Conservation (phyloP, 352 stramenopile species). For the Labyrinthula sp. region DNA sequence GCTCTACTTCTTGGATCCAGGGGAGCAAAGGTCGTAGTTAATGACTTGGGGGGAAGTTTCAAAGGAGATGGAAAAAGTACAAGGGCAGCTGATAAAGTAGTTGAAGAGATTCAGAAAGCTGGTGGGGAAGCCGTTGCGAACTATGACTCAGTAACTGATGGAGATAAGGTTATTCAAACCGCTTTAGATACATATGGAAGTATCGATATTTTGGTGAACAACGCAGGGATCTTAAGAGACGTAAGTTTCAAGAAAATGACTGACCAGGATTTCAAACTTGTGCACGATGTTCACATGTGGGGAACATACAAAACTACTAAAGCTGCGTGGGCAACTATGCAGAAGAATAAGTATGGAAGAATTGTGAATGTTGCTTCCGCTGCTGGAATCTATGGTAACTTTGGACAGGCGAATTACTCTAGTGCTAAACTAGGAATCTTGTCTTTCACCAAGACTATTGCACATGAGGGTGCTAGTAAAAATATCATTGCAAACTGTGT, state of each 20-base stretch:
- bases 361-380: constrained; percentile 56
- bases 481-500: constrained; percentile 56
- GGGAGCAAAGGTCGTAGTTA: constrained; percentile 53
- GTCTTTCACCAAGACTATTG: constrained; percentile 63
- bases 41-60: constrained; percentile 43
- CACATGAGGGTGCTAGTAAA: constrained; percentile 49
- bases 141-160: constrained; percentile 49
- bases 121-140: constrained; percentile 42
- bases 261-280: constrained; percentile 51
- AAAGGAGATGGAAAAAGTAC: constrained; percentile 32
- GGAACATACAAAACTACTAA: constrained; percentile 56
- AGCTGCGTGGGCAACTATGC: constrained; percentile 50
- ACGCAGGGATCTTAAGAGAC: constrained; percentile 73
- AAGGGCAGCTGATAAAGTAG: constrained; percentile 45
- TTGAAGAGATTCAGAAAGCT: constrained; percentile 36
- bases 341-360: constrained; percentile 51
- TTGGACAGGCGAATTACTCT: constrained; percentile 62
- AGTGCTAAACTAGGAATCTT: constrained; percentile 69
- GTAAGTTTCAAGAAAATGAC: constrained; percentile 59
- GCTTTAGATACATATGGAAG: constrained; percentile 54
- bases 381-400: constrained; percentile 60
- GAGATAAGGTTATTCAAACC: constrained; percentile 52
- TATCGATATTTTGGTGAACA: constrained; percentile 76
- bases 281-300: constrained; percentile 55
- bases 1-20: constrained; percentile 46